Percentiles rank a stretch among this genome's conserved stretches.
Conservation (phyloP, 1,284 basidiomycete species). For the Anthracocystis panici-leucophaei region DNA sequence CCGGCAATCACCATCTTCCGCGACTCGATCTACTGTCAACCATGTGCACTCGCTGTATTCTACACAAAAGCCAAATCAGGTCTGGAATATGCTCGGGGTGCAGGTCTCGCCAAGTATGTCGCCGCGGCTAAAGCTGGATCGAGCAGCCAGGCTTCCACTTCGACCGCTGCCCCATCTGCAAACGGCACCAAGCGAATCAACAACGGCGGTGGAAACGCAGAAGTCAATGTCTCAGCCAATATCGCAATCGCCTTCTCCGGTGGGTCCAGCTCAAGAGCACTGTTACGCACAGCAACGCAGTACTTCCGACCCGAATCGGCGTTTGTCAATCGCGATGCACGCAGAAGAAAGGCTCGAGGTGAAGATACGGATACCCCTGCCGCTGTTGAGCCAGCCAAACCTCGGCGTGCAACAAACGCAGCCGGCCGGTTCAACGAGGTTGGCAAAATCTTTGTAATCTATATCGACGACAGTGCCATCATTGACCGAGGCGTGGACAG, state of each 20-base stretch:
- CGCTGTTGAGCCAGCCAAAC: not conserved
- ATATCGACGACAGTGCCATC: constrained; percentile 54
- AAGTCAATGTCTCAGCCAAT: constrained; percentile 33
- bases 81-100: constrained; percentile 57
- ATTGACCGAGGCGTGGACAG: constrained; percentile 23
- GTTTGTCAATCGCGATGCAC: constrained; percentile 13
- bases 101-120: constrained; percentile 52
- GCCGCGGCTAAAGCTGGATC: constrained; percentile 18
- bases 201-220: constrained; percentile 35
- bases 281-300: constrained; percentile 28
- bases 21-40: constrained; percentile 57
- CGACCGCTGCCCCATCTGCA: constrained; percentile 1
- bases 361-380: constrained; percentile 1
- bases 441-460: constrained; percentile 58
- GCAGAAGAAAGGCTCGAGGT: constrained; percentile 14
- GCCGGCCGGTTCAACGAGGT: constrained; percentile 49
- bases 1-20: constrained; percentile 44
- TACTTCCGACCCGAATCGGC: constrained; percentile 38
- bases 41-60: constrained; percentile 55
- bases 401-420: constrained; percentile 11
- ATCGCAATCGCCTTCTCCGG: constrained; percentile 43
- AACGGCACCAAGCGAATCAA: constrained; percentile 14
- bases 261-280: constrained; percentile 28
- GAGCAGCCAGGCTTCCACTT: not conserved
- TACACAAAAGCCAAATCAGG: constrained; percentile 54